phyloP scores from a whole-genome alignment of 345 rosid species.

The Chamaenerion angustifolium region DNA sequence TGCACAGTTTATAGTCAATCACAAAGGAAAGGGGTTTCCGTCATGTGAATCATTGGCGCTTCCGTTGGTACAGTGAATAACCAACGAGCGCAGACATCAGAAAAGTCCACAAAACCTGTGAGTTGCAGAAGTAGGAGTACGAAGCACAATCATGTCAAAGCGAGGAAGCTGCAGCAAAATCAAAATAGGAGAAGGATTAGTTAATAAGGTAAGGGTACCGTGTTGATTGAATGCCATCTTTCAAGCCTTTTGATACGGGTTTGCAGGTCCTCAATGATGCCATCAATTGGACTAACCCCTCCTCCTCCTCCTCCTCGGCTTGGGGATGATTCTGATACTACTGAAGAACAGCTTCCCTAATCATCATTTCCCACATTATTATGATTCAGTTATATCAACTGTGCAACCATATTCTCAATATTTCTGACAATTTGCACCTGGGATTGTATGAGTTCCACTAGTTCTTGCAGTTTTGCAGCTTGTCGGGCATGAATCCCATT shows the following conservation, averaged over 20 bases:
- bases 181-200: too few species aligned
- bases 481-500: constrained; percentile 66
- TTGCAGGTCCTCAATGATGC: constrained; percentile 82
- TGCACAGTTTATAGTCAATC: too few species aligned
- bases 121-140: too few species aligned
- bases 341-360: constrained; percentile 42
- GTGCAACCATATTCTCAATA: too few species aligned
- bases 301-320: constrained; percentile 41
- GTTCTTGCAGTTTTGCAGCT: constrained; percentile 81
- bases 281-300: constrained; percentile 39
- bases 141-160: too few species aligned
- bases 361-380: constrained; percentile 3
- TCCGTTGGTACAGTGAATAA: constrained; percentile 88
- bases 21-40: not conserved
- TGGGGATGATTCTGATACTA: constrained; percentile 64
- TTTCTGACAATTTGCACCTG: constrained; percentile 42
- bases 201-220: constrained; percentile 26
- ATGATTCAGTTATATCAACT: not conserved
- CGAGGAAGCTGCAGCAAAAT: too few species aligned
- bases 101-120: constrained; percentile 92
- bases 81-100: constrained; percentile 94
- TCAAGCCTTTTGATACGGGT: constrained; percentile 75
- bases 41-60: constrained; percentile 57
- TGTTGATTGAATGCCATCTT: constrained; percentile 84
- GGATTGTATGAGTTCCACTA: constrained; percentile 77